Evolutionary conservation across 306 rosid genomes (phyloP).

Genomic region (Hippophae tibetana): DNA sequence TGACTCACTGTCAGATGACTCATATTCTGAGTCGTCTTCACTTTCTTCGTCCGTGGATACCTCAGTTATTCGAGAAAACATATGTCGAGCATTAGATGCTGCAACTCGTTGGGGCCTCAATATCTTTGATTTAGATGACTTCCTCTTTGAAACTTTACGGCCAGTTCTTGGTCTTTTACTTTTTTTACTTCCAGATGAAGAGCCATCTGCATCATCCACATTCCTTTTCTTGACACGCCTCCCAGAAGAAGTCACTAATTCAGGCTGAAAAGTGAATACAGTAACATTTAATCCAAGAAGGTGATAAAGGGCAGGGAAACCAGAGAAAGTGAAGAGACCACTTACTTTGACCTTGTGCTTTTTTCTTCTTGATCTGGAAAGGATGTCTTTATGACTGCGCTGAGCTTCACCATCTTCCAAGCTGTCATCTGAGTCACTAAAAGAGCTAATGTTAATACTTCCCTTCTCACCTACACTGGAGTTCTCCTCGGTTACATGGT

Average conservation of each 20-base stretch:
- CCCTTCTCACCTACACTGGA: constrained; percentile 59
- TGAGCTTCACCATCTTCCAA: constrained; percentile 35
- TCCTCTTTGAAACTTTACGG: constrained; percentile 37
- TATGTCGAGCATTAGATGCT: constrained; percentile 65
- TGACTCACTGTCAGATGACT: constrained; percentile 44
- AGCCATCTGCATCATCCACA: constrained; percentile 47
- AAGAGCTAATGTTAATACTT: constrained; percentile 42
- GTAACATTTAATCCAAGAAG: constrained; percentile 18
- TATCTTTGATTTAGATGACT: constrained; percentile 45
- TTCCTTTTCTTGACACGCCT: constrained; percentile 69
- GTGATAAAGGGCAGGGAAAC: constrained; percentile 14
- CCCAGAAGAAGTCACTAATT: constrained; percentile 43
- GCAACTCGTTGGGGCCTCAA: constrained; percentile 63
- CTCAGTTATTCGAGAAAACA: constrained; percentile 46
- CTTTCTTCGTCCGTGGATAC: constrained; percentile 62
- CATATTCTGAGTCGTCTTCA: constrained; percentile 38
- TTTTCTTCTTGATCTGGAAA: constrained; percentile 72
- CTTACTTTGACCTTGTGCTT: constrained; percentile 38
- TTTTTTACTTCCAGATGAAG: constrained; percentile 37
- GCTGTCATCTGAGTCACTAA: constrained; percentile 49
- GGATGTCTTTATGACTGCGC: constrained; percentile 42
- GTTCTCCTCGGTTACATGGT: constrained; percentile 60
- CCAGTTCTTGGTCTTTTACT: constrained; percentile 38
- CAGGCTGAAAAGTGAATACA: constrained; percentile 34
- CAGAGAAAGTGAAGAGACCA: constrained; percentile 10